Evolutionary conservation across 495 filamentous ascomycete genomes (phyloP).

Genomic region (Penicillium desertorum): DNA sequence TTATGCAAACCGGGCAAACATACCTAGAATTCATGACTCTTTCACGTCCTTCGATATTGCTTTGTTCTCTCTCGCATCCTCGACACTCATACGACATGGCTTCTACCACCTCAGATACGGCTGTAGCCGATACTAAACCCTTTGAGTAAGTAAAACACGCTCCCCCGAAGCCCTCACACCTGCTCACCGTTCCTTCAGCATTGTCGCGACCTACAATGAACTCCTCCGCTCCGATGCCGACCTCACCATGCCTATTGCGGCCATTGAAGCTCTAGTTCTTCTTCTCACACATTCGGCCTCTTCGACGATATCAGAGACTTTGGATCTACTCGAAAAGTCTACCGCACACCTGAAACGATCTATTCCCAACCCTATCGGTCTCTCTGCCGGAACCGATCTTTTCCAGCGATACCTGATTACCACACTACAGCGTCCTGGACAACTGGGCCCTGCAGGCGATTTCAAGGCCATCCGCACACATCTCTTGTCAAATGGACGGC

Average conservation of each 20-base stretch:
- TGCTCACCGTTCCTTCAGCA: conserved; percentile 38
- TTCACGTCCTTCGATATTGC: conserved; percentile 30
- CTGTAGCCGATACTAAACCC: conserved; percentile 32
- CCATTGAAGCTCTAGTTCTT: conserved; percentile 88
- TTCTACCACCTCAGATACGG: conserved; percentile 24
- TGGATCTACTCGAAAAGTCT: conserved; percentile 75
- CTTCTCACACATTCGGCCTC: conserved; percentile 73
- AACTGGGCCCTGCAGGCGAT: conserved; percentile 57
- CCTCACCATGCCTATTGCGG: conserved; percentile 91
- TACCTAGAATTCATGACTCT: conserved; percentile 33
- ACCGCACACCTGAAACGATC: conserved; percentile 70
- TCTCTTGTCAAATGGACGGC: conserved; percentile 74
- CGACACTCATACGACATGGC: conserved; percentile 34
- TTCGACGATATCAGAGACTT: conserved; percentile 87
- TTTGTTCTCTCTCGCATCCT: conserved; percentile 3
- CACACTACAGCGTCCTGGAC: conserved; percentile 57
- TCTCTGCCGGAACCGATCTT: conserved; percentile 90
- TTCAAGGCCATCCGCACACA: conserved; percentile 82
- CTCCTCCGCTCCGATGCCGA: conserved; percentile 68
- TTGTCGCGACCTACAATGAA: conserved; percentile 59
- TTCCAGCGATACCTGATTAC: conserved; percentile 91
- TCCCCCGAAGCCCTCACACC: not conserved
- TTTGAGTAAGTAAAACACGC: conserved; percentile 44
- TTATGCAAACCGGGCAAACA: conserved; percentile 47
- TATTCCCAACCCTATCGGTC: conserved; percentile 80